These are phyloP conservation scores for Lyophyllum atratum DNA, from an alignment of 768 basidiomycete species.

Conservation along the genomic window DNA sequence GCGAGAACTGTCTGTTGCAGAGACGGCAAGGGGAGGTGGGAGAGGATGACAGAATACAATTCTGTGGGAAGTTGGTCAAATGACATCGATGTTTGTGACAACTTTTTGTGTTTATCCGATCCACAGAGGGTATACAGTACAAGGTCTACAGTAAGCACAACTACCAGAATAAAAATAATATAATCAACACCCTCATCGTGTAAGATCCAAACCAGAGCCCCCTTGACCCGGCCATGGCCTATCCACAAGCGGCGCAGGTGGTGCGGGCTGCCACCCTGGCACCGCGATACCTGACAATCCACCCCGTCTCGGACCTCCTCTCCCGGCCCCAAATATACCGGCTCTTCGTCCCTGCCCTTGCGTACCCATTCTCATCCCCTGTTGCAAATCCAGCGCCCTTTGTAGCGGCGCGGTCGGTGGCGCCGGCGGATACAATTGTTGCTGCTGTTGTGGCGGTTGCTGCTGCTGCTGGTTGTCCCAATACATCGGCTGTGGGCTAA, in stretches of 20 bases:
- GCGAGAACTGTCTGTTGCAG: conserved; percentile 57
- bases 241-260: background rate
- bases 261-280: conserved; percentile 11
- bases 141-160: conserved; percentile 2
- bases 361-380: conserved; percentile 48
- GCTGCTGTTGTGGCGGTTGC: conserved; percentile 26
- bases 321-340: conserved; percentile 57
- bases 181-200: background rate
- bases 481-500: conserved; percentile 12
- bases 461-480: conserved; percentile 21
- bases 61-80: conserved; percentile 58
- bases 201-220: conserved; percentile 5
- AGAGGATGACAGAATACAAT: conserved; percentile 62
- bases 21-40: conserved; percentile 44
- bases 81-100: conserved; percentile 17
- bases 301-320: conserved; percentile 34
- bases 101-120: background rate
- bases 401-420: conserved; percentile 39
- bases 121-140: conserved; percentile 1
- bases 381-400: conserved; percentile 52
- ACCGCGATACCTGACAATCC: conserved; percentile 6
- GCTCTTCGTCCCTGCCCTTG: conserved; percentile 51
- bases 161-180: background rate
- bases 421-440: conserved; percentile 1
- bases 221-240: conserved; percentile 6